Evolutionary conservation across 2,329 filamentous ascomycete species (phyloP).

Genomic region (Diaporthe eres): DNA sequence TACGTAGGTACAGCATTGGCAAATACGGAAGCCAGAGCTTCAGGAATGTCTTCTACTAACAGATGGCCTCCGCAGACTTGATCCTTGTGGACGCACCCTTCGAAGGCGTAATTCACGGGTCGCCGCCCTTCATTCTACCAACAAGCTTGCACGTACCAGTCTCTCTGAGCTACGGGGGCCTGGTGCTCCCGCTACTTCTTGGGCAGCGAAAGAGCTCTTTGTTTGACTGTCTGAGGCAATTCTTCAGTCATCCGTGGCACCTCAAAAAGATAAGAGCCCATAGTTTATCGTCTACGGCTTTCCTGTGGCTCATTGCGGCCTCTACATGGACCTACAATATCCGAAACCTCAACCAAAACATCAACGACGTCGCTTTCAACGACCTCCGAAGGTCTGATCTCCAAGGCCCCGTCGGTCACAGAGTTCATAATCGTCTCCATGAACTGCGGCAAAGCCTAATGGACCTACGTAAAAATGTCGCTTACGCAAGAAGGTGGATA

Average conservation of each 20-base stretch:
- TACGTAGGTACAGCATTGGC: neutral
- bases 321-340: neutral
- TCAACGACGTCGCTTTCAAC: neutral
- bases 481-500: neutral
- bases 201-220: neutral
- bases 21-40: no score
- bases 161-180: neutral
- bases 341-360: neutral
- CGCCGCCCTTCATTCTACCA: neutral
- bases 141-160: neutral
- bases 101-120: neutral
- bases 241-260: neutral
- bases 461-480: neutral
- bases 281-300: neutral
- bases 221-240: neutral
- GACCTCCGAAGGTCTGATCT: neutral
- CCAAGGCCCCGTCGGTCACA: neutral
- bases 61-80: neutral
- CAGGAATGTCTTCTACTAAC: no score
- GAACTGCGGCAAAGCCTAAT: neutral
- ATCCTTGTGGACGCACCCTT: neutral
- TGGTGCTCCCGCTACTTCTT: neutral
- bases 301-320: neutral
- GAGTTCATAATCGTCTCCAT: neutral
- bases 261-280: neutral